These are phyloP conservation scores for Ceratobasidium sp. DNA, from an alignment of 1,284 basidiomycete species.

Conservation along the genomic window DNA sequence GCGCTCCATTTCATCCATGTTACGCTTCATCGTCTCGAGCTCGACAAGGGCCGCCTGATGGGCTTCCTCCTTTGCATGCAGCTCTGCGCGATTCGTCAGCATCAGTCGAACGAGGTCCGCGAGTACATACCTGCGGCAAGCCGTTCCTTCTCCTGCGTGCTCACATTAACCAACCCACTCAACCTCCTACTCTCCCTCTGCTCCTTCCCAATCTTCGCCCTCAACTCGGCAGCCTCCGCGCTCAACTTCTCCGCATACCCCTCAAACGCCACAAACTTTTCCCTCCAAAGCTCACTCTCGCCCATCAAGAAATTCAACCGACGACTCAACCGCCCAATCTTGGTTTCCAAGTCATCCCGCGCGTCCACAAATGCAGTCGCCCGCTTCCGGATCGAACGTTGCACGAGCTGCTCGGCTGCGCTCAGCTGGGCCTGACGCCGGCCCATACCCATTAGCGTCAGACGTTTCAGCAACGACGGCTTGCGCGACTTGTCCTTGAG, in stretches of 20 bases:
- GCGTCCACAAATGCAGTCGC: conserved; percentile 94
- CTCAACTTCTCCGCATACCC: conserved; percentile 92
- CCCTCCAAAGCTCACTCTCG: conserved; percentile 88
- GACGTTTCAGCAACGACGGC: conserved; percentile 87
- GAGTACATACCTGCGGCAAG: conserved; percentile 75
- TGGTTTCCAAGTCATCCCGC: conserved; percentile 90
- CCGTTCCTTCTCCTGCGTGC: conserved; percentile 80
- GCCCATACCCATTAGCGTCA: conserved; percentile 80
- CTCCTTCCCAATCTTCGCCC: conserved; percentile 88
- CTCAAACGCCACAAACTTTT: conserved; percentile 92
- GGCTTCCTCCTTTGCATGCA: conserved; percentile 77
- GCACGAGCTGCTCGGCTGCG: conserved; percentile 83
- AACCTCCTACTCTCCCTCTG: conserved; percentile 86
- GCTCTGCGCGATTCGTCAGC: conserved; percentile 61
- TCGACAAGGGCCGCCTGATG: conserved; percentile 78
- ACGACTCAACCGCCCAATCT: conserved; percentile 84
- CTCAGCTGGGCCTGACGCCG: conserved; percentile 81
- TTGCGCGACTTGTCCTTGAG: conserved; percentile 79
- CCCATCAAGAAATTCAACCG: conserved; percentile 92
- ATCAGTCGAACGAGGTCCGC: conserved; percentile 44
- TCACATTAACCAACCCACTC: conserved; percentile 80
- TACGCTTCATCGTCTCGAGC: conserved; percentile 77
- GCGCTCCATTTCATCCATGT: conserved; percentile 85
- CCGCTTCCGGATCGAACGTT: conserved; percentile 87
- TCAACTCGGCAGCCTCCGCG: conserved; percentile 82